These are phyloP conservation scores for Botrytis porri DNA, from an alignment of 2,329 filamentous ascomycete genomes.

Conservation along the genomic window DNA sequence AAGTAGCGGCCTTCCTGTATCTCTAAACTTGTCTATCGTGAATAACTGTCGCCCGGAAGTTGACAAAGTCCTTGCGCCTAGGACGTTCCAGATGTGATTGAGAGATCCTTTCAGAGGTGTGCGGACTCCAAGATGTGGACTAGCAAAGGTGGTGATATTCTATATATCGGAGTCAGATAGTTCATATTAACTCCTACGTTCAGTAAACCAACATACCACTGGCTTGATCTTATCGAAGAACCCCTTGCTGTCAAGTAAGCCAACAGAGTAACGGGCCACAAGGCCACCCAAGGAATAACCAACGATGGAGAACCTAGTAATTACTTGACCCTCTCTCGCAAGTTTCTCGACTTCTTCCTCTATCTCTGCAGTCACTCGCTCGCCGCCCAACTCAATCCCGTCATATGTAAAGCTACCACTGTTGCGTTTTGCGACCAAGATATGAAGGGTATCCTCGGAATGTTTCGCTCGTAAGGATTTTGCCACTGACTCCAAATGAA, in stretches of 20 bases:
- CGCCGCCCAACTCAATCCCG: conserved; percentile 65
- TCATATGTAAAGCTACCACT: conserved; percentile 70
- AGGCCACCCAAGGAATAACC: conserved; percentile 90
- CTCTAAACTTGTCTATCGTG: conserved; percentile 78
- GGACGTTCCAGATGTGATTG: conserved; percentile 73
- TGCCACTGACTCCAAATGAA: conserved; percentile 67
- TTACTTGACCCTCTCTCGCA: conserved; percentile 61
- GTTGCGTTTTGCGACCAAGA: conserved; percentile 71
- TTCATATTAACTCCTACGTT: not conserved
- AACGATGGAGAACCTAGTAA: conserved; percentile 79
- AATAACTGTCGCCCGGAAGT: conserved; percentile 86
- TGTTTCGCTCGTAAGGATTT: conserved; percentile 61
- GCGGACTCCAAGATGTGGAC: conserved; percentile 75
- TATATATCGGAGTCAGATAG: conserved; percentile 35
- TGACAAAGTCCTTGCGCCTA: conserved; percentile 78
- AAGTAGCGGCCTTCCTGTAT: conserved; percentile 76
- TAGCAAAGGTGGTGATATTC: conserved; percentile 93
- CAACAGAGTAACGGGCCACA: conserved; percentile 81
- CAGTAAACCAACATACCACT: conserved; percentile 50
- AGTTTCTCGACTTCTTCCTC: conserved; percentile 59
- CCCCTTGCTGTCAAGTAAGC: conserved; percentile 76
- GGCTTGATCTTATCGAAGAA: conserved; percentile 77
- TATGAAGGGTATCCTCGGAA: conserved; percentile 61
- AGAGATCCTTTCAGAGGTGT: conserved; percentile 64
- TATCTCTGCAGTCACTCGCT: conserved; percentile 65